These are phyloP conservation scores for Albatrellus ellisii DNA, from an alignment of 768 basidiomycete genomes.

Conservation along the genomic window DNA sequence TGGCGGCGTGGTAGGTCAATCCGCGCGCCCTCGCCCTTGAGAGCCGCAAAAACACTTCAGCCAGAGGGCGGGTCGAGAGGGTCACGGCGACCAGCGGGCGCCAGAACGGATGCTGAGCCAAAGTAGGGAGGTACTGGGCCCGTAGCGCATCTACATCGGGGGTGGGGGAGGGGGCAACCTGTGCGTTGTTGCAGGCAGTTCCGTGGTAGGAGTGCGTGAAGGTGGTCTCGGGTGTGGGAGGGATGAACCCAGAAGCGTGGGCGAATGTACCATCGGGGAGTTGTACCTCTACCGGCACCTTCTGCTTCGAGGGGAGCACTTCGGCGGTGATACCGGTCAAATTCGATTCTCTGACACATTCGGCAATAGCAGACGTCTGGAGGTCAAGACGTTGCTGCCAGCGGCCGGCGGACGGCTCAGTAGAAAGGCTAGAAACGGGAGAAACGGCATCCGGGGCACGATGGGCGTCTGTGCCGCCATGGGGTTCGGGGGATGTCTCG, in stretches of 20 bases:
- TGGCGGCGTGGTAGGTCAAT: no score
- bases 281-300: slow-evolving; percentile 30
- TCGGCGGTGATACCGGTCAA: neutral
- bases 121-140: neutral
- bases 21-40: neutral
- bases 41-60: neutral
- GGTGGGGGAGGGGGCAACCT: neutral
- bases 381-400: no score
- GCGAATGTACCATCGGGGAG: slow-evolving; percentile 25
- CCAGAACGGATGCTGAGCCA: neutral
- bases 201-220: neutral
- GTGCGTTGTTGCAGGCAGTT: neutral
- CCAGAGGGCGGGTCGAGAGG: neutral
- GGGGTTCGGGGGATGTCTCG: no score
- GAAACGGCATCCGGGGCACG: no score
- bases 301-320: slow-evolving; percentile 17
- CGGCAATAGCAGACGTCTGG: neutral
- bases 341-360: neutral
- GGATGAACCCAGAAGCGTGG: slow-evolving; percentile 31
- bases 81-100: no score
- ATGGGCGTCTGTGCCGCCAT: no score
- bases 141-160: neutral
- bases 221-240: slow-evolving; percentile 23
- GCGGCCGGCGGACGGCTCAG: no score
- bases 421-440: no score